Evolutionary conservation across 768 basidiomycete species (phyloP), one percentile per base, ranked within the genome.

Genomic region (Lanmaoa rubissima): DNA sequence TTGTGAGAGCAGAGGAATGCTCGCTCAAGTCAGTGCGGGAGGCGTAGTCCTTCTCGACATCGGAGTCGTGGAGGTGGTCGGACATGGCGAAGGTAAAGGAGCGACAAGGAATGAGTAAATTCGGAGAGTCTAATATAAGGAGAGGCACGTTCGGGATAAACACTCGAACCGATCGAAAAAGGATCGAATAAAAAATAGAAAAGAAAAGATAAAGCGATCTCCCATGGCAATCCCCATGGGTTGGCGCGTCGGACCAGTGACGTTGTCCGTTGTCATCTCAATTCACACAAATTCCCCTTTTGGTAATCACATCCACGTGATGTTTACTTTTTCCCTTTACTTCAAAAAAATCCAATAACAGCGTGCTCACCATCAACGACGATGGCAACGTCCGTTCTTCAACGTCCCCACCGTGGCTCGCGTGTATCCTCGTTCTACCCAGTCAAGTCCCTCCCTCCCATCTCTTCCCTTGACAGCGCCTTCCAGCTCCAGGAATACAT

Each of bases 401-500:
- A 86, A 68, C 78, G 90, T 36, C 90, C 90, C 16, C 74, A 85
- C 26, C 86, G 88, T 14, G 90, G 90, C 48, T 87, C 90, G 5
- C 80, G 90, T 26, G 86, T 91, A 21, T 86, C 88, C 10, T 82
- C 88, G 0, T 92, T 92, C 66, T 92, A 92, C 64, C 88, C 89
- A 0, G 77, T 90, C 26, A 90, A 90, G 68, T 78, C 65, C 9
- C 76, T 91, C 2, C 89, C 90, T 0, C 80, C 86, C 0, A 79
- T 90, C 32, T 76, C 88, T 0, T 82, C 86, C 1, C 77, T 96
- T 32, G 89, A 95, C 74, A 94, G 92, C 70, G 92, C 94, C 0
- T 97, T 96, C 69, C 93, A 96, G 68, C 81, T 96, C 8, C 93
- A 96, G 65, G 96, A 98, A 68, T 96, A 94, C 74, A 91, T 98